These are phyloP conservation scores for Colletotrichum melonis DNA, from an alignment of 2,329 filamentous ascomycete genomes.

Conservation along the genomic window DNA sequence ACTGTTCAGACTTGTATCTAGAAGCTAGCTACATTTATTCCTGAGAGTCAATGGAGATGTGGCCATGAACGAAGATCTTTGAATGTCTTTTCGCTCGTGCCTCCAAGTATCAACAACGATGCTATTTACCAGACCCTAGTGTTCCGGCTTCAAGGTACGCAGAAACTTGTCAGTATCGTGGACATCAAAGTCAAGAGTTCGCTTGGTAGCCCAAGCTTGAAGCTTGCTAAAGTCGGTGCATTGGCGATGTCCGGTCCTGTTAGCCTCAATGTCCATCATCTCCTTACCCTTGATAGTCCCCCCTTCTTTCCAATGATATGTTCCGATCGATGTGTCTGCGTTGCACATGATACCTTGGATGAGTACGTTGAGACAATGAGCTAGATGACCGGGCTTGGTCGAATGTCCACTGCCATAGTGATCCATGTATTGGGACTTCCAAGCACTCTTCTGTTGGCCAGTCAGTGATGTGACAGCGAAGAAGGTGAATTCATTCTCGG, in stretches of 20 bases:
- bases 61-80: too few species aligned
- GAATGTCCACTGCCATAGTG: neutral
- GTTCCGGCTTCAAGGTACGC: neutral
- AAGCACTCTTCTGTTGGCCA: neutral
- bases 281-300: neutral
- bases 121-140: neutral
- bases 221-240: neutral
- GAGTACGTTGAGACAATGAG: neutral
- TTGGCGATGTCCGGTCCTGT: neutral
- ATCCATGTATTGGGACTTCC: neutral
- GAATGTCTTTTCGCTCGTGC: too few species aligned
- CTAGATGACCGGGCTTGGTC: neutral
- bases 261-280: neutral
- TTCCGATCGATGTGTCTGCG: neutral
- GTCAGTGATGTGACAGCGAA: too few species aligned
- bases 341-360: neutral
- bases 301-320: neutral
- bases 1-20: too few species aligned
- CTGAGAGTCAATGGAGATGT: too few species aligned
- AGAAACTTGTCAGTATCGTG: neutral
- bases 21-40: too few species aligned
- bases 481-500: neutral
- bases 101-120: too few species aligned
- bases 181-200: neutral
- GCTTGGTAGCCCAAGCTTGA: neutral